phyloP scores from a whole-genome alignment of 31 red algal species.

The Bonnemaisonia californica region DNA sequence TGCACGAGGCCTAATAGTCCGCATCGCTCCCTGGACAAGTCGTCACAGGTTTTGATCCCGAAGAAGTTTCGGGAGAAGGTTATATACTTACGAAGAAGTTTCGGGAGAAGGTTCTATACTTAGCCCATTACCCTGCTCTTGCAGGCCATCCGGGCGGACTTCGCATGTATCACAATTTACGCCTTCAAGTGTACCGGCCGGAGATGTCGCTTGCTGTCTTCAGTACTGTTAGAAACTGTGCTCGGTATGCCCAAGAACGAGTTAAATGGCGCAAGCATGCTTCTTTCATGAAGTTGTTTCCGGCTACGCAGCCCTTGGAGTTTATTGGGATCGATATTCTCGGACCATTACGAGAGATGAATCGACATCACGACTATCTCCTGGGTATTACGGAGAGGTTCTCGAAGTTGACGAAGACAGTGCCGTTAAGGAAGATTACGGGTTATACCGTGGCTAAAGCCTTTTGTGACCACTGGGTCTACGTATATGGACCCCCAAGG shows the following conservation, averaged over 20 bases:
- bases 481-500: background rate
- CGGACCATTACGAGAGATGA: background rate
- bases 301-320: slow-evolving; percentile 2
- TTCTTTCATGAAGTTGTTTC: slow-evolving; percentile 31
- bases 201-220: slow-evolving; percentile 14
- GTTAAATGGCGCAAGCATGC: background rate
- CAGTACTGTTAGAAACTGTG: slow-evolving; percentile 5
- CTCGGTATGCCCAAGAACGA: background rate
- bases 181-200: slow-evolving; percentile 2
- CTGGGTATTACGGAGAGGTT: slow-evolving; percentile 9
- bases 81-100: too few species aligned
- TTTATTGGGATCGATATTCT: slow-evolving; percentile 37
- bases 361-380: background rate
- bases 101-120: background rate
- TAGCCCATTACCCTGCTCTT: slow-evolving; percentile 4
- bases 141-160: background rate
- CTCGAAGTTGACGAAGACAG: slow-evolving; percentile 13
- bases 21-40: background rate
- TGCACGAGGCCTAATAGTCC: background rate
- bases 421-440: background rate
- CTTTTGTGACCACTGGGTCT: slow-evolving; percentile 23
- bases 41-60: background rate
- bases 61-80: background rate
- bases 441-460: background rate
- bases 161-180: background rate